Evolutionary conservation across 2,329 filamentous ascomycete genomes (phyloP).

Genomic region (Aureobasidium sp.): DNA sequence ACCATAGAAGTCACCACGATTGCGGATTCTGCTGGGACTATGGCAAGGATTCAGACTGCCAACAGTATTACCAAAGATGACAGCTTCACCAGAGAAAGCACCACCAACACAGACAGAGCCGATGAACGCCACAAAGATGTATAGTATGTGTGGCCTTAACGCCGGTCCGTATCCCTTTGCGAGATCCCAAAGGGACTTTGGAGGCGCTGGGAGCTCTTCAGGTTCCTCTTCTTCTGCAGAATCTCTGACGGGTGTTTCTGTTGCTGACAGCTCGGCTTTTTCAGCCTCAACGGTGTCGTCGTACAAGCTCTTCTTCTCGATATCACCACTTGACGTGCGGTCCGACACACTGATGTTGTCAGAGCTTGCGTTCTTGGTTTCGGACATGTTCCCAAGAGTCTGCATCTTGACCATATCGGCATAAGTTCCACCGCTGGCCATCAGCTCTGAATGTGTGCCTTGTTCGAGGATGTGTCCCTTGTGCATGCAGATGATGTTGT

Average conservation of each 20-base stretch:
- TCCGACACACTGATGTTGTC: conserved; percentile 11
- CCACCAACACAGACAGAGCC: conserved; percentile 44
- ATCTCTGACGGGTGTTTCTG: conserved; percentile 7
- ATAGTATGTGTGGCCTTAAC: conserved; percentile 37
- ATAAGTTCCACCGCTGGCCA: conserved; percentile 31
- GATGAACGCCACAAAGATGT: conserved; percentile 17
- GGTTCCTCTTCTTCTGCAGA: conserved; percentile 17
- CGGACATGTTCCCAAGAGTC: conserved; percentile 19
- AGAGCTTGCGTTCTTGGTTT: neutral
- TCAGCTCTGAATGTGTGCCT: conserved; percentile 40
- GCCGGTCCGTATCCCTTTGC: conserved; percentile 28
- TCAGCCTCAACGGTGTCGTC: neutral
- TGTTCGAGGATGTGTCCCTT: conserved; percentile 38
- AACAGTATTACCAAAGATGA: conserved; percentile 54
- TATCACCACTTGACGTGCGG: neutral
- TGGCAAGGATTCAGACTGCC: conserved; percentile 49
- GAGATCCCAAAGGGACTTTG: conserved; percentile 24
- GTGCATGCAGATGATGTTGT: conserved; percentile 42
- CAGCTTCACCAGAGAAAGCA: conserved; percentile 48
- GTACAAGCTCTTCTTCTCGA: conserved; percentile 6
- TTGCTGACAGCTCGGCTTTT: neutral
- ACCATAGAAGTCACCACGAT: conserved; percentile 45
- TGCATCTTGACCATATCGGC: conserved; percentile 43
- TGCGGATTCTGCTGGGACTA: conserved; percentile 38
- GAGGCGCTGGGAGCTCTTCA: conserved; percentile 15